Evolutionary conservation across 352 stramenopile species (phyloP), one percentile per base, ranked within the genome.

Genomic region (Aphanomyces cochlioides): DNA sequence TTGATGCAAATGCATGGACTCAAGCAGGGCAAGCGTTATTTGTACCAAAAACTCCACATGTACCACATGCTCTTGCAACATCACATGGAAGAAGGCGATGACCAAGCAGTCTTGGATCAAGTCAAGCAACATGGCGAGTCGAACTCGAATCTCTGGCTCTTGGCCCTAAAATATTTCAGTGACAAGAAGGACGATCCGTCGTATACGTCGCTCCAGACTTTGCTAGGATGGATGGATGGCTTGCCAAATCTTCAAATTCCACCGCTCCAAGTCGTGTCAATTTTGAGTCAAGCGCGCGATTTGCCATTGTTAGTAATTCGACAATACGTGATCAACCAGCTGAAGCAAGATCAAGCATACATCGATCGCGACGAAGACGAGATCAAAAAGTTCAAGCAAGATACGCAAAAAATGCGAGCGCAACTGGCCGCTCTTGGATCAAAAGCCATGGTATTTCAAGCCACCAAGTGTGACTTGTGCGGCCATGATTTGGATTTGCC

Each of bases 1-100:
- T 85, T 97, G 47, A 74, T 97, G 71, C 91, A 97, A 74, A 96
- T 97, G 87, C 83, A 88, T 60, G 82, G 80, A 17, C 96, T 98
- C 77, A 92, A 96, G 74, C 89, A 93, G 64, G 93, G 91, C 43
- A 96, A 97, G 77, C 85, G 96, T 41, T 98, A 93, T 71, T 67
- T 98, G 68, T 98, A 96, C 81, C 95, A 97, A 80, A 96, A 97
- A 71, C 78, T 96, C 37, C 87, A 96, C 69, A 93, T 97, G 90
- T 97, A 96, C 65, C 87, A 96, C 78, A 97, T 98, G 85, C 74
- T 98, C 10, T 79, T 98, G 69, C 91, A 97, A 72, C 92, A 97
- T 67, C 94, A 98, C 78, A 96, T 97, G 47, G 88, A 97, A 43
- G 84, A 93, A 64, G 95, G 94, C 56, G 88, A 97, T 40, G 90